phyloP scores from a whole-genome alignment of 1,284 basidiomycete genomes.

The Pseudozyma flocculosa region DNA sequence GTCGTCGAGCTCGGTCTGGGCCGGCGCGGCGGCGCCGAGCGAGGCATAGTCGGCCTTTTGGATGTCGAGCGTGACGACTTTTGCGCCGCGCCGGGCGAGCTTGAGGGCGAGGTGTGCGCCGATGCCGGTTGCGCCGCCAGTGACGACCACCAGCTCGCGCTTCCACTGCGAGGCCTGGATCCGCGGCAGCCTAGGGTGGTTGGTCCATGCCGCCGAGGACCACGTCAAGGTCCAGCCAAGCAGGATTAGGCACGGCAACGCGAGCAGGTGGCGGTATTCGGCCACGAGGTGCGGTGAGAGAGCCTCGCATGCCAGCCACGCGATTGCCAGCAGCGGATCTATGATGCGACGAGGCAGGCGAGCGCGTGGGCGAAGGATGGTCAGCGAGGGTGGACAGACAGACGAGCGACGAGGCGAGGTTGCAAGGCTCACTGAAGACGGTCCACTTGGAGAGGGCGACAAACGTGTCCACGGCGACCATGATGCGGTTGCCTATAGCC shows the following conservation, averaged over 20 bases:
- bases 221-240: constrained; percentile 10
- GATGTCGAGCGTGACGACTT: constrained; percentile 77
- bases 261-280: not conserved
- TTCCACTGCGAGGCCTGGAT: constrained; percentile 20
- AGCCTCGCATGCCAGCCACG: constrained; percentile 6
- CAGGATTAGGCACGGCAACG: not conserved
- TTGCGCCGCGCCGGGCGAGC: constrained; percentile 75
- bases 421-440: constrained; percentile 11
- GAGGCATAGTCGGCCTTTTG: constrained; percentile 9
- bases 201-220: constrained; percentile 22
- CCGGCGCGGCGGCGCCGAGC: not conserved
- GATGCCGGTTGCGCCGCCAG: constrained; percentile 75
- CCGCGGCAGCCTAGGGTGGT: constrained; percentile 9
- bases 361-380: not conserved
- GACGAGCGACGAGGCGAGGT: not conserved
- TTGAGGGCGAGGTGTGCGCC: constrained; percentile 82
- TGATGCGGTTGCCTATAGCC: constrained; percentile 2
- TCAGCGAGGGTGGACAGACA: not conserved
- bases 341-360: not conserved
- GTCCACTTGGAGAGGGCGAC: constrained; percentile 13
- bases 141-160: constrained; percentile 40
- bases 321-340: constrained; percentile 23
- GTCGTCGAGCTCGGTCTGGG: not conserved
- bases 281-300: not conserved
- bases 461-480: constrained; percentile 18